Conservation (phyloP, 768 basidiomycete species). For the Pleurotus citrinopileatus region DNA sequence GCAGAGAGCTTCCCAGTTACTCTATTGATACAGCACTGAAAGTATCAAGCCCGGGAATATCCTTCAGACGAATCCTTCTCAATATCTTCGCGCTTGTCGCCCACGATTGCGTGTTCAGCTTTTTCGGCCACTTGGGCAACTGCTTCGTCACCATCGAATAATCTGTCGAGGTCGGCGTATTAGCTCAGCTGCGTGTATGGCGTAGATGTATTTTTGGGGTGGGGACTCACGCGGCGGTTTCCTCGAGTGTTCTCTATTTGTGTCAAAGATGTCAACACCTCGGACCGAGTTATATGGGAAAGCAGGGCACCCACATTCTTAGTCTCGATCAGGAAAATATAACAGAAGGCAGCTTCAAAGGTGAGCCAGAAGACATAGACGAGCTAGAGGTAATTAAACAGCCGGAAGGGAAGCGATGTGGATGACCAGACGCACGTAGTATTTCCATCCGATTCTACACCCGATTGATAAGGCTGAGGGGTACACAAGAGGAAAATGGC, state of each 20-base stretch:
- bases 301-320: conserved; percentile 20
- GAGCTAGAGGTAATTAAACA: conserved; percentile 25
- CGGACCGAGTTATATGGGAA: neutral
- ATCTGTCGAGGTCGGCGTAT: conserved; percentile 11
- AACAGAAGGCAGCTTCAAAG: conserved; percentile 44
- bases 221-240: conserved; percentile 46
- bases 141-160: conserved; percentile 58
- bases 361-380: conserved; percentile 51
- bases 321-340: conserved; percentile 47
- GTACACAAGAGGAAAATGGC: neutral
- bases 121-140: neutral
- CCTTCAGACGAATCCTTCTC: neutral
- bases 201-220: neutral
- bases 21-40: neutral
- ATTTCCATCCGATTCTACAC: conserved; percentile 6
- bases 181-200: conserved; percentile 4
- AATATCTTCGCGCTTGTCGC: neutral
- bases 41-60: neutral
- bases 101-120: neutral
- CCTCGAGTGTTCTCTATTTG: conserved; percentile 51
- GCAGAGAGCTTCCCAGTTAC: no score
- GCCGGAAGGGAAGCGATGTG: neutral
- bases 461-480: neutral
- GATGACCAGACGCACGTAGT: conserved; percentile 2
- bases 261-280: neutral